Conservation (phyloP, 2,329 filamentous ascomycete genomes). For the Fusarium sacchari region DNA sequence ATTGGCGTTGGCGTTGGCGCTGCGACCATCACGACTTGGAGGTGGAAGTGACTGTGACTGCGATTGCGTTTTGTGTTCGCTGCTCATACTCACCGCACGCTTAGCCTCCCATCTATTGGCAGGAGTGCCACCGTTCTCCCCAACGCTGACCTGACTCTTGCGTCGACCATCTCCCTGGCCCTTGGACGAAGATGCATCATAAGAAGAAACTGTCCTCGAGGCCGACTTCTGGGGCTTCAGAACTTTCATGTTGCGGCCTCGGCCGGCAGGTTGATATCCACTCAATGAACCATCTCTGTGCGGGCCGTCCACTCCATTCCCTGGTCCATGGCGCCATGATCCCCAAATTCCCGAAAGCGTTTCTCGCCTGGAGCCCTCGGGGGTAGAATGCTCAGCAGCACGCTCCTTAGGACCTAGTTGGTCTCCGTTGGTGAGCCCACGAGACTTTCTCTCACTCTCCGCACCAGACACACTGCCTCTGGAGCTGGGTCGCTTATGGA, state of each 20-base stretch:
- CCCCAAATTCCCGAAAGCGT: conserved; percentile 71
- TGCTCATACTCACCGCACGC: conserved; percentile 57
- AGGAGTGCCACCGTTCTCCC: conserved; percentile 41
- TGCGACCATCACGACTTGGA: conserved; percentile 51
- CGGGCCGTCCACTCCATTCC: conserved; percentile 62
- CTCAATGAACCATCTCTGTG: conserved; percentile 65
- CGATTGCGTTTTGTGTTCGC: conserved; percentile 48
- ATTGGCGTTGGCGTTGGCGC: conserved; percentile 51
- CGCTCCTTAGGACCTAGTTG: conserved; percentile 44
- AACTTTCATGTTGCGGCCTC: conserved; percentile 85
- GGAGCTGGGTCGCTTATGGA: conserved; percentile 47
- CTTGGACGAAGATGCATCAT: conserved; percentile 62
- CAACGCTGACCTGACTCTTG: conserved; percentile 60
- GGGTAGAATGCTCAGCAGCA: conserved; percentile 28
- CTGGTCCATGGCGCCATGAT: conserved; percentile 72
- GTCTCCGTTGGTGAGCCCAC: conserved; percentile 33
- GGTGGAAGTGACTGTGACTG: conserved; percentile 43
- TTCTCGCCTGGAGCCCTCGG: conserved; percentile 55
- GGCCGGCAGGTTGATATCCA: conserved; percentile 75
- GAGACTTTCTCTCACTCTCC: conserved; percentile 55
- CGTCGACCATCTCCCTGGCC: conserved; percentile 61
- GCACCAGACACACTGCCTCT: conserved; percentile 53
- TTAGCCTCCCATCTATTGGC: conserved; percentile 65
- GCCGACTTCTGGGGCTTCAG: conserved; percentile 79
- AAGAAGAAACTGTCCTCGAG: conserved; percentile 63